These are phyloP conservation scores for Fusarium verticillioides DNA, from an alignment of 2,329 filamentous ascomycete genomes.

Conservation along the genomic window DNA sequence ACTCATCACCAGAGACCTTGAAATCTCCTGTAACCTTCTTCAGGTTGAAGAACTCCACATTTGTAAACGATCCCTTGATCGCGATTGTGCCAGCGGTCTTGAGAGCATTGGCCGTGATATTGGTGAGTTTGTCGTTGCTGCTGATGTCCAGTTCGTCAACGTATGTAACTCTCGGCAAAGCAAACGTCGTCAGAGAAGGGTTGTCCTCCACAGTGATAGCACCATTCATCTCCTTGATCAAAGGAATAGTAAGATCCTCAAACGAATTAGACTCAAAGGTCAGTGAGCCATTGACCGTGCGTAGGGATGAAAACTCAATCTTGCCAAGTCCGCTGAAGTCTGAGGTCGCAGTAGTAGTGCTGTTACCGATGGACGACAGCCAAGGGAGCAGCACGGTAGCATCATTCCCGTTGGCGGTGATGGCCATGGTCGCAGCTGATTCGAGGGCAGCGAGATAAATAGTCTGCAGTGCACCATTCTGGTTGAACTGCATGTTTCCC, in stretches of 20 bases:
- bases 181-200: constrained; percentile 37
- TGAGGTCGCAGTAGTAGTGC: constrained; percentile 41
- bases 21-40: constrained; percentile 45
- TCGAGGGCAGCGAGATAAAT: constrained; percentile 39
- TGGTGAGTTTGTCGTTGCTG: constrained; percentile 40
- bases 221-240: constrained; percentile 40
- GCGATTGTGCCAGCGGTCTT: constrained; percentile 41
- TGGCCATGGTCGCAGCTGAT: constrained; percentile 40
- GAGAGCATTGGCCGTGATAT: constrained; percentile 45
- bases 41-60: constrained; percentile 45
- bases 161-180: constrained; percentile 37
- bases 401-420: constrained; percentile 39
- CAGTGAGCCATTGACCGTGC: constrained; percentile 39
- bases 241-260: constrained; percentile 39
- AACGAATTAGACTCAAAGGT: constrained; percentile 38
- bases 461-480: constrained; percentile 35
- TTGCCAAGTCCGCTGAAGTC: constrained; percentile 31
- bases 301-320: constrained; percentile 40
- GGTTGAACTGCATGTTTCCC: constrained; percentile 41
- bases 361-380: constrained; percentile 38
- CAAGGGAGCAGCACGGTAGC: constrained; percentile 35
- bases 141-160: constrained; percentile 39
- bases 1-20: constrained; percentile 39
- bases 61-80: constrained; percentile 39
- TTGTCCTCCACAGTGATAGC: constrained; percentile 43